Evolutionary conservation across 306 rosid genomes (phyloP).

Genomic region (Vicia faba): DNA sequence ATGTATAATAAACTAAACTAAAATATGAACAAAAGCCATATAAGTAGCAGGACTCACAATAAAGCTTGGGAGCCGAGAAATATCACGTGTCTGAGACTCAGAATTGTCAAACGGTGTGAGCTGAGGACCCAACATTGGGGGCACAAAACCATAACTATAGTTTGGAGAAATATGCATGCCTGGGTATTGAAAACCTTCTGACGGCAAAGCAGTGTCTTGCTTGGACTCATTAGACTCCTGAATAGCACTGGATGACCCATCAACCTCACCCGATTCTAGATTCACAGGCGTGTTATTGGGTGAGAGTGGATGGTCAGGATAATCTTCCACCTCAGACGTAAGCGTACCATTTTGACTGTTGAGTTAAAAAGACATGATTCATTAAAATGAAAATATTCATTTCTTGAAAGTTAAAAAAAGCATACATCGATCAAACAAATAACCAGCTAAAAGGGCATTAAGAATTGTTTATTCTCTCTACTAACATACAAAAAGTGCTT

Average conservation of each 20-base stretch:
- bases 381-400: neutral
- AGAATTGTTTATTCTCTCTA: constrained; percentile 12
- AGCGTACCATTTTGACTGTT: constrained; percentile 58
- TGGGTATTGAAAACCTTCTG: constrained; percentile 75
- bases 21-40: constrained; percentile 19
- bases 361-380: constrained; percentile 22
- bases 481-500: constrained; percentile 9
- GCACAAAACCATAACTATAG: constrained; percentile 73
- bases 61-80: constrained; percentile 77
- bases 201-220: constrained; percentile 64
- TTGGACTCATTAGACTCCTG: constrained; percentile 65
- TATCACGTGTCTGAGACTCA: constrained; percentile 74
- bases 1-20: constrained; percentile 32
- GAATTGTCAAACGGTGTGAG: constrained; percentile 74
- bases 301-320: constrained; percentile 66
- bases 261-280: constrained; percentile 65
- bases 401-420: too few species aligned
- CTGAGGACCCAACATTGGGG: constrained; percentile 80
- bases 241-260: constrained; percentile 66
- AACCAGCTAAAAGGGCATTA: too few species aligned
- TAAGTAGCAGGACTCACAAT: constrained; percentile 59
- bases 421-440: too few species aligned
- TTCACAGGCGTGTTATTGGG: constrained; percentile 57
- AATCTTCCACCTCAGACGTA: constrained; percentile 65
- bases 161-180: constrained; percentile 60